A percentile compares a stretch with the other conserved stretches of the same genome.
Evolutionary conservation across 2,329 filamentous ascomycete genomes (phyloP).

Genomic region (Phoma sp.): DNA sequence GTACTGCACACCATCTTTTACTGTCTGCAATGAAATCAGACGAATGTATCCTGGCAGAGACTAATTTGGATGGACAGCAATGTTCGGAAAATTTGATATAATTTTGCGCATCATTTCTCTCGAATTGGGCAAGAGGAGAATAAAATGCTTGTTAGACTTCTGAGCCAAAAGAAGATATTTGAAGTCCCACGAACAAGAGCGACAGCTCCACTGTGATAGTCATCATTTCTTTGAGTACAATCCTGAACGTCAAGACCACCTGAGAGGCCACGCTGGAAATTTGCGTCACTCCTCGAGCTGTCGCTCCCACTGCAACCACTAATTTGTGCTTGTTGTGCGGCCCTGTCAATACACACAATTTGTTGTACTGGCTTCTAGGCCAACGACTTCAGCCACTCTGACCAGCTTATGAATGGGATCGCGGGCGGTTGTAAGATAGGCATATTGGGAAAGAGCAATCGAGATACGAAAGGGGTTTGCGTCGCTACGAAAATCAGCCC

Average conservation of each 20-base stretch:
- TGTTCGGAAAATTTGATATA: too few relatives aligned
- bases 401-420: not conserved
- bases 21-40: too few relatives aligned
- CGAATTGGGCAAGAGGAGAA: not conserved
- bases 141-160: too few relatives aligned
- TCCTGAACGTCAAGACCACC: not conserved
- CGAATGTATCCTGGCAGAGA: too few relatives aligned
- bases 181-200: not conserved
- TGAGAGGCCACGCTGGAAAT: not conserved
- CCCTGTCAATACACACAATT: not conserved
- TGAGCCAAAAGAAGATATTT: too few relatives aligned
- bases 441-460: not conserved
- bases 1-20: too few relatives aligned
- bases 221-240: not conserved
- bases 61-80: too few relatives aligned
- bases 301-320: not conserved
- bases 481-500: constrained; percentile 4
- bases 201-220: not conserved
- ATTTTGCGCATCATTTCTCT: not conserved
- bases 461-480: not conserved
- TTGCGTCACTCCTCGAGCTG: not conserved
- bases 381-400: not conserved
- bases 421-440: not conserved
- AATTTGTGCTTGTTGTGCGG: too few relatives aligned
- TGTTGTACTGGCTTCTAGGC: constrained; percentile 1